These are phyloP conservation scores for Tetraselmis chui DNA, from an alignment of 139 green algal genomes.

Conservation along the genomic window DNA sequence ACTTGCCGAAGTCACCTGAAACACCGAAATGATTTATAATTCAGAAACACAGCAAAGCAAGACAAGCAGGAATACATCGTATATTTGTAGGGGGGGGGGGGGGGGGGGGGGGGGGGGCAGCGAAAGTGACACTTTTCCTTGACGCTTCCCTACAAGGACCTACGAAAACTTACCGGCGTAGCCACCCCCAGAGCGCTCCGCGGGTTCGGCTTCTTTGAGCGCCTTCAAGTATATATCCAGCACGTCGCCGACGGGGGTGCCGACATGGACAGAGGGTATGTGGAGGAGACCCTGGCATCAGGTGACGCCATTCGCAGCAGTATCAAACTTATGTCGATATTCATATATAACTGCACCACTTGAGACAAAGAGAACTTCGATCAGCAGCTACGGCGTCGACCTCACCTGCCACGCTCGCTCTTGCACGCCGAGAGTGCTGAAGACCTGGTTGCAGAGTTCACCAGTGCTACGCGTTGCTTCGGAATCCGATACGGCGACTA, in stretches of 20 bases:
- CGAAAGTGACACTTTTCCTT: too few relatives aligned
- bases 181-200: not conserved
- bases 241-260: not conserved
- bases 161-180: too few relatives aligned
- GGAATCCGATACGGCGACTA: not conserved
- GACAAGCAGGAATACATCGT: too few relatives aligned
- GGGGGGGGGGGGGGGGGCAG: too few relatives aligned
- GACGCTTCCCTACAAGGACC: too few relatives aligned
- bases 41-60: too few relatives aligned
- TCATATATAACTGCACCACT: not conserved
- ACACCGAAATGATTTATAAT: too few relatives aligned
- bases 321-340: too few relatives aligned
- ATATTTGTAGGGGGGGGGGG: too few relatives aligned
- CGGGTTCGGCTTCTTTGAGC: not conserved
- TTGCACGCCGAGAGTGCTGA: not conserved
- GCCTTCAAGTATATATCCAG: not conserved
- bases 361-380: not conserved
- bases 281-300: not conserved
- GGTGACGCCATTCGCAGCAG: too few relatives aligned
- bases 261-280: not conserved
- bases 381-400: not conserved
- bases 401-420: not conserved
- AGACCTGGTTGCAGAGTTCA: not conserved
- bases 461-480: not conserved
- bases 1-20: too few relatives aligned